phyloP scores from a whole-genome alignment of 768 basidiomycete genomes.

The Rhizopogon roseolus region DNA sequence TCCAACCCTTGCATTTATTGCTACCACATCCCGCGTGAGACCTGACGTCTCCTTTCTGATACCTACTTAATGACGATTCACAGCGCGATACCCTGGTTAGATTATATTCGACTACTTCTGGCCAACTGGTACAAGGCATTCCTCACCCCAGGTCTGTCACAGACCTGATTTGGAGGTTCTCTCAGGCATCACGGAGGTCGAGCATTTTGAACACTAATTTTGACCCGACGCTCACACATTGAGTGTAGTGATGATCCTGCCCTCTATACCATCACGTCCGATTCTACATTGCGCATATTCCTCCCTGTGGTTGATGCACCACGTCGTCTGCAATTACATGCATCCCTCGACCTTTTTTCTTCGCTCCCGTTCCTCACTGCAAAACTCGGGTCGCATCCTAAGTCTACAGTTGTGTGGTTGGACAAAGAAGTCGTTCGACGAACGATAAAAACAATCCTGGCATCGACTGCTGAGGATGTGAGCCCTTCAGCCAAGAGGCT shows the following conservation, averaged over 20 bases:
- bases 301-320: conserved; percentile 86
- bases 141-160: conserved; percentile 69
- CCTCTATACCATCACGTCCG: conserved; percentile 80
- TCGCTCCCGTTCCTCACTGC: conserved; percentile 42
- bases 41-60: not conserved
- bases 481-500: conserved; percentile 33
- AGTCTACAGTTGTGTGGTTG: conserved; percentile 63
- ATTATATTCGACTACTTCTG: conserved; percentile 70
- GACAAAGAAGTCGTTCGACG: conserved; percentile 56
- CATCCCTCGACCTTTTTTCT: conserved; percentile 68
- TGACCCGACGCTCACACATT: conserved; percentile 1
- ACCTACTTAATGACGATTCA: conserved; percentile 5
- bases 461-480: conserved; percentile 6
- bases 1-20: conserved; percentile 75
- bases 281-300: conserved; percentile 80
- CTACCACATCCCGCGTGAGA: conserved; percentile 54
- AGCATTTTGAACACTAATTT: conserved; percentile 19
- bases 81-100: conserved; percentile 57
- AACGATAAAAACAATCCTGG: conserved; percentile 41
- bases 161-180: conserved; percentile 69
- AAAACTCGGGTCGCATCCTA: conserved; percentile 17
- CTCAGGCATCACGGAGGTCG: conserved; percentile 62
- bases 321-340: conserved; percentile 78
- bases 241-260: conserved; percentile 62
- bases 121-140: conserved; percentile 61